A percentile compares a stretch with the other conserved stretches of the same genome.
phyloP scores from a whole-genome alignment of 2,329 filamentous ascomycete species.

The Neonectria hederae region DNA sequence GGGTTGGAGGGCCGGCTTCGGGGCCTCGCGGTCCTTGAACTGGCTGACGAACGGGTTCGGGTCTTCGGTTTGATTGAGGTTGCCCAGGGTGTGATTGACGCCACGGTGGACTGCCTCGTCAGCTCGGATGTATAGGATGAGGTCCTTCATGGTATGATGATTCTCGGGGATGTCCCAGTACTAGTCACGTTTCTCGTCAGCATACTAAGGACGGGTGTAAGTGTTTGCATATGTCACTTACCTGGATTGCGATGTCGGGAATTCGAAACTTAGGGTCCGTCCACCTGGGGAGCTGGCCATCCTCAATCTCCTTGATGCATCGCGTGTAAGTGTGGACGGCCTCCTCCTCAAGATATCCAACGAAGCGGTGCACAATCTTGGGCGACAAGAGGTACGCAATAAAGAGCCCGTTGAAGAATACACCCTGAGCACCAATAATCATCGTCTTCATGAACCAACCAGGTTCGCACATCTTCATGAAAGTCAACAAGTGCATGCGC shows the following conservation, averaged over 20 bases:
- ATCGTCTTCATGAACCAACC: slow-evolving; percentile 91
- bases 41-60: slow-evolving; percentile 91
- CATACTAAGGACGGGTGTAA: not conserved
- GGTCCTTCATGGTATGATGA: slow-evolving; percentile 81
- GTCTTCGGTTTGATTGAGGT: slow-evolving; percentile 84
- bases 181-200: slow-evolving; percentile 33
- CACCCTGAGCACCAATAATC: slow-evolving; percentile 91
- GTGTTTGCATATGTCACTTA: slow-evolving; percentile 33
- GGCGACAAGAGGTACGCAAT: slow-evolving; percentile 87
- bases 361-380: slow-evolving; percentile 90
- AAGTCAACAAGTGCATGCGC: slow-evolving; percentile 91
- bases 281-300: slow-evolving; percentile 86
- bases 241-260: slow-evolving; percentile 84
- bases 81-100: slow-evolving; percentile 94
- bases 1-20: slow-evolving; percentile 72
- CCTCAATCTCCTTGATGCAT: slow-evolving; percentile 86
- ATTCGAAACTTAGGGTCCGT: slow-evolving; percentile 73
- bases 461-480: slow-evolving; percentile 82
- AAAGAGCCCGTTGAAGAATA: slow-evolving; percentile 97
- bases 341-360: slow-evolving; percentile 97
- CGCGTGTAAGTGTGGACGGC: slow-evolving; percentile 95
- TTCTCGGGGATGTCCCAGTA: slow-evolving; percentile 97
- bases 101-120: slow-evolving; percentile 91
- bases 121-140: slow-evolving; percentile 89
- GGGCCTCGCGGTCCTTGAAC: slow-evolving; percentile 75